phyloP scores from a whole-genome alignment of 208 protist species.

The Phytomonas sp. region DNA sequence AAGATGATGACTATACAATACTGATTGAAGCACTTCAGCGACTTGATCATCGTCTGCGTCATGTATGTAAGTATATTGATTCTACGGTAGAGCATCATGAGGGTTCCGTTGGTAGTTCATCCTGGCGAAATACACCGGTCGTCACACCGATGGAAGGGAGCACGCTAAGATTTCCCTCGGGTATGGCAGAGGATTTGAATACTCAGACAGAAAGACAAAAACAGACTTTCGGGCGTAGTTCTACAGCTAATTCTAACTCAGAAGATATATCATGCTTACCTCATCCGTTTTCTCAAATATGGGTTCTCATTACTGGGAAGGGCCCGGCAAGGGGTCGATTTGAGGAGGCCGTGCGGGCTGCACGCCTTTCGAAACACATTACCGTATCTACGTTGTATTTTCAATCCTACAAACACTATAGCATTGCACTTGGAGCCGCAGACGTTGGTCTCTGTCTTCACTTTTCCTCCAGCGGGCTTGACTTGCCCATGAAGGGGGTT shows the following conservation, averaged over 20 bases:
- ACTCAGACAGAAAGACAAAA: background rate
- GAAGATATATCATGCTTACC: background rate
- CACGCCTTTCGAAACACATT: slow-evolving; percentile 52
- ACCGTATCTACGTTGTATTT: slow-evolving; percentile 88
- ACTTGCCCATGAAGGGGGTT: slow-evolving; percentile 98
- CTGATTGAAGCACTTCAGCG: slow-evolving; percentile 84
- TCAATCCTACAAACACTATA: slow-evolving; percentile 90
- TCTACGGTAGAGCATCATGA: background rate
- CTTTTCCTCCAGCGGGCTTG: slow-evolving; percentile 88
- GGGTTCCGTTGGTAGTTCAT: slow-evolving; percentile 1
- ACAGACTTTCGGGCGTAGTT: background rate
- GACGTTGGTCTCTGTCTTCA: slow-evolving; percentile 95
- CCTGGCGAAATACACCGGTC: background rate
- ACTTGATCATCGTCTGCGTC: slow-evolving; percentile 64
- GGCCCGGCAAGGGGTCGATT: slow-evolving; percentile 47
- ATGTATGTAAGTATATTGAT: slow-evolving; percentile 13
- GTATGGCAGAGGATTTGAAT: background rate
- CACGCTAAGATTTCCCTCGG: background rate
- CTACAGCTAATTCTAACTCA: background rate
- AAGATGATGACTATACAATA: slow-evolving; percentile 95
- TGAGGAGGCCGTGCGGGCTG: slow-evolving; percentile 41
- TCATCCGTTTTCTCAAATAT: slow-evolving; percentile 22
- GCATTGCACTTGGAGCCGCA: slow-evolving; percentile 75
- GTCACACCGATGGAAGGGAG: background rate
- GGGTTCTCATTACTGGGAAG: slow-evolving; percentile 81